Percentiles rank a stretch among this genome's conserved stretches.
phyloP scores from a whole-genome alignment of 495 filamentous ascomycete species.

The Parathielavia hyrcaniae region DNA sequence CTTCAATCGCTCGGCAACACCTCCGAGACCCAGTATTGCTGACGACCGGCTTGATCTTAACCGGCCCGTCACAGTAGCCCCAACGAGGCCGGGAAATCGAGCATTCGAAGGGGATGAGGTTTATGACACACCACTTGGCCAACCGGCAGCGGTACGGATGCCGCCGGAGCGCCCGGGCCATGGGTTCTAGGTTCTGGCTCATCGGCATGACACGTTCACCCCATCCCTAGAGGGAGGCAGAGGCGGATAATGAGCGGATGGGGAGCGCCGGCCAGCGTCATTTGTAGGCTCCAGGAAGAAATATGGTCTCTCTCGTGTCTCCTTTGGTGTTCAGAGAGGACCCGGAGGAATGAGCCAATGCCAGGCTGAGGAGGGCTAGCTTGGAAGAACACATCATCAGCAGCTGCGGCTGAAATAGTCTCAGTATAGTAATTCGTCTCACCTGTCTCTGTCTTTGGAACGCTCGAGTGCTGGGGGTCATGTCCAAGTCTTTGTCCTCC shows the following conservation, averaged over 20 bases:
- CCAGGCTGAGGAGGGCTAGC: neutral
- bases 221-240: neutral
- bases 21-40: neutral
- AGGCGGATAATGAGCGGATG: slow-evolving; percentile 33
- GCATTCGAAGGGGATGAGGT: neutral
- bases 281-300: slow-evolving; percentile 4
- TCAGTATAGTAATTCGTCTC: neutral
- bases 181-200: neutral
- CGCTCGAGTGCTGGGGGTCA: neutral
- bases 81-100: neutral
- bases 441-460: neutral
- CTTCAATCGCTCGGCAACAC: neutral
- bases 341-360: too few relatives aligned
- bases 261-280: slow-evolving; percentile 20
- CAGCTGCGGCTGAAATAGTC: neutral
- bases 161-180: neutral
- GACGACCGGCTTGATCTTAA: slow-evolving; percentile 2
- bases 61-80: slow-evolving; percentile 4
- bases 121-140: neutral
- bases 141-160: neutral
- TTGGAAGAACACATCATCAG: neutral
- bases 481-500: neutral
- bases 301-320: slow-evolving; percentile 10
- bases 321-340: neutral
- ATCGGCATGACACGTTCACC: neutral